Percentiles rank a stretch among this genome's conserved stretches.
phyloP scores from a whole-genome alignment of 345 rosid genomes.

The Gossypium thurberi region DNA sequence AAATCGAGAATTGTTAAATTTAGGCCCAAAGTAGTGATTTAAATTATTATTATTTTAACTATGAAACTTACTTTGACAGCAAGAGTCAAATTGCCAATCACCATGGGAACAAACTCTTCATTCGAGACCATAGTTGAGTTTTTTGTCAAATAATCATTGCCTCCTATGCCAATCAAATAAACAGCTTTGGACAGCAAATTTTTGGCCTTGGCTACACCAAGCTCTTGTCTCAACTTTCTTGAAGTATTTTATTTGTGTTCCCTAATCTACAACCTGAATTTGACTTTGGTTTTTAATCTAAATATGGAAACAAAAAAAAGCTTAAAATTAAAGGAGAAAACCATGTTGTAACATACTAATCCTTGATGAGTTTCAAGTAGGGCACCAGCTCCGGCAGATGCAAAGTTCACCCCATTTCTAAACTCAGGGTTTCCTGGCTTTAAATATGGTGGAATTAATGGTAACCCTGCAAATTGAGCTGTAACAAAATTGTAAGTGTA shows the following conservation, averaged over 20 bases:
- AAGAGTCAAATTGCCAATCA: slow-evolving; percentile 25
- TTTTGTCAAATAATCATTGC: slow-evolving; percentile 9
- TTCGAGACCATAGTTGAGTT: slow-evolving; percentile 16
- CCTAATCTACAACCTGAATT: slow-evolving; percentile 17
- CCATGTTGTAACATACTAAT: background rate
- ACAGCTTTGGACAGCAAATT: slow-evolving; percentile 20
- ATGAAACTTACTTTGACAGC: slow-evolving; percentile 14
- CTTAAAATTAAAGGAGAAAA: background rate
- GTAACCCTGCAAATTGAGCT: slow-evolving; percentile 39
- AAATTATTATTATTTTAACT: no score
- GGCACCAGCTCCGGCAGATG: slow-evolving; percentile 32
- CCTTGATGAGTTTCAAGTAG: slow-evolving; percentile 23
- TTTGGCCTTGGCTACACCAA: slow-evolving; percentile 19
- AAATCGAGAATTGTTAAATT: no score
- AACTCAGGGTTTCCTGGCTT: slow-evolving; percentile 13
- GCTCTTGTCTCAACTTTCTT: slow-evolving; percentile 20
- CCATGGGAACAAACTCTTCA: slow-evolving; percentile 20
- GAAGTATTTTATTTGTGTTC: slow-evolving; percentile 21
- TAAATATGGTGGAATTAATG: slow-evolving; percentile 38
- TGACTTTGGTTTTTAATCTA: no score
- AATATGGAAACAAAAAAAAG: no score
- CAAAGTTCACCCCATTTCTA: slow-evolving; percentile 27
- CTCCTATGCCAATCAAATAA: slow-evolving; percentile 23
- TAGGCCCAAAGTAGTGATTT: no score
- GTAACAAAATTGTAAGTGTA: background rate